Percentiles rank a stretch among this genome's conserved stretches.
Conservation (phyloP, 2,329 filamentous ascomycete species). For the Claviceps sp. region DNA sequence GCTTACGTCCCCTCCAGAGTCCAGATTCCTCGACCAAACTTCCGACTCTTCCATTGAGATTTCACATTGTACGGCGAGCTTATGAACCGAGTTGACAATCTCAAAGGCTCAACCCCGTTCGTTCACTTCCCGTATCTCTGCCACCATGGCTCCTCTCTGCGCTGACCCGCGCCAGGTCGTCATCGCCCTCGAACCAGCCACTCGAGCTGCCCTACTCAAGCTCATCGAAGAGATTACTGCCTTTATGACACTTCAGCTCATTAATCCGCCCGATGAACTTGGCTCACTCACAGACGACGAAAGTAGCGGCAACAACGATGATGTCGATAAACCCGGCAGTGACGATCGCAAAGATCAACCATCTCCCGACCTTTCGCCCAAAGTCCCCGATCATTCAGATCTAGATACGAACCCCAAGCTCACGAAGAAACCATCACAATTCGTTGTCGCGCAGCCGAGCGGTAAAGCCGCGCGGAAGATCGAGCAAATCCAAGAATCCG, state of each 20-base stretch:
- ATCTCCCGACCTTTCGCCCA: slow-evolving; percentile 4
- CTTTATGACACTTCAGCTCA: slow-evolving; percentile 40
- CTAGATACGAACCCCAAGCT: background rate
- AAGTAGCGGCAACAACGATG: background rate
- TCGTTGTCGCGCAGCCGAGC: background rate
- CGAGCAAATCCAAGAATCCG: slow-evolving; percentile 30
- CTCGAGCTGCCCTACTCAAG: slow-evolving; percentile 35
- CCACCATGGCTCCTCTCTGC: slow-evolving; percentile 38
- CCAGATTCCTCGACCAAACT: no score
- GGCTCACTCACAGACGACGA: slow-evolving; percentile 16
- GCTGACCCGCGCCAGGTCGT: slow-evolving; percentile 41
- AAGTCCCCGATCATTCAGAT: background rate
- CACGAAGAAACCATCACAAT: slow-evolving; percentile 5
- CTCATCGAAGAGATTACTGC: slow-evolving; percentile 38
- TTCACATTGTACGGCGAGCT: background rate
- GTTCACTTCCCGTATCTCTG: background rate
- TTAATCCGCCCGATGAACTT: slow-evolving; percentile 22
- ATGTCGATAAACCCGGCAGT: background rate
- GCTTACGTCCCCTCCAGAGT: no score
- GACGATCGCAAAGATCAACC: background rate
- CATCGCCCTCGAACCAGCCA: slow-evolving; percentile 38
- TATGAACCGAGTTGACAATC: background rate
- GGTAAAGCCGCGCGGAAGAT: slow-evolving; percentile 15
- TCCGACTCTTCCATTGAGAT: background rate
- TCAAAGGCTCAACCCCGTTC: background rate